phyloP scores from a whole-genome alignment of 2,329 filamentous ascomycete genomes.

The Colletotrichum chrysophilum region DNA sequence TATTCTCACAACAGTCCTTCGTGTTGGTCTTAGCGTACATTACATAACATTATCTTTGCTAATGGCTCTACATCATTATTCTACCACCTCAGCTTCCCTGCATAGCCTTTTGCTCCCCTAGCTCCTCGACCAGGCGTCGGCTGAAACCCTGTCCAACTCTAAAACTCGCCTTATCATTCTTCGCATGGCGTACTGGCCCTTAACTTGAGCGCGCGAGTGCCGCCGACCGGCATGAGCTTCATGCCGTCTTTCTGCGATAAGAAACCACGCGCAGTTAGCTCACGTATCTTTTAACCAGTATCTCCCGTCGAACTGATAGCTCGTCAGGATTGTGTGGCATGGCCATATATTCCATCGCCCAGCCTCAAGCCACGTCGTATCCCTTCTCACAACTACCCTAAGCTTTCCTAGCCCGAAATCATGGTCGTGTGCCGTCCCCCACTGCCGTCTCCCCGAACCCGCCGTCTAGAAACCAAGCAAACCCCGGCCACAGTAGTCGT shows the following conservation, averaged over 20 bases:
- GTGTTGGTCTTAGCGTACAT: not conserved
- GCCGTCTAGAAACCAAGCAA: not conserved
- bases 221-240: not conserved
- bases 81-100: not conserved
- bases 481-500: not conserved
- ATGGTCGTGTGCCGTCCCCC: not conserved
- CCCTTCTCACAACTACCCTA: not conserved
- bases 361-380: conserved; percentile 1
- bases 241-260: not conserved
- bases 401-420: not conserved
- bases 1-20: not conserved
- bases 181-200: not conserved
- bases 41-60: not conserved
- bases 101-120: not conserved
- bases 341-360: not conserved
- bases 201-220: not conserved
- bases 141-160: conserved; percentile 6
- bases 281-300: not conserved
- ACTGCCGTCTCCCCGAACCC: not conserved
- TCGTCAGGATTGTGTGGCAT: not conserved
- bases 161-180: not conserved
- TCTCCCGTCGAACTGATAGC: not conserved
- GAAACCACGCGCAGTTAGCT: not conserved
- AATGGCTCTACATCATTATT: not conserved
- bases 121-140: not conserved